Base-by-base conservation (phyloP, 2,329 filamentous ascomycete species). In the Xylariaceae sp. region DNA sequence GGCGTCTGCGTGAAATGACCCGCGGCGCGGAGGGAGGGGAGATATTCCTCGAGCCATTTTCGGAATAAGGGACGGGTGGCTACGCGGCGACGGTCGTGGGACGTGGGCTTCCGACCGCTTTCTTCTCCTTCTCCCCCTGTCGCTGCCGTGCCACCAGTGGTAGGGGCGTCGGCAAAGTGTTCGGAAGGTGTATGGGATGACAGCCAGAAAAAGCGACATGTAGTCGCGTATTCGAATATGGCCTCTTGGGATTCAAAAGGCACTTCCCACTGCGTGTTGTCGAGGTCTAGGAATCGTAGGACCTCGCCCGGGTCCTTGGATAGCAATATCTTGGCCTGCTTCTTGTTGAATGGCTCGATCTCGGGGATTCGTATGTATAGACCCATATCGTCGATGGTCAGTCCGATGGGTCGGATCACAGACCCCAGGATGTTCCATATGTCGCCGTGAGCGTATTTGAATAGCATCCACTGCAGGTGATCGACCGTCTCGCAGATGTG, bases 391-490 rank as follows among this genome's bases (percentile, higher is more conserved):
- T 84, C 85, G 29, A 83, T 72, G 0, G 81, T 87, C 6, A 94
- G 77, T 1, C 88, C 88, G 37, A 83, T 79, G 0, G 78, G 79
- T 0, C 85, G 78, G 58, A 89, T 81, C 6, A 77, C 80, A 19
- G 79, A 75, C 4, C 87, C 86, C 0, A 92, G 66, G 6, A 83
- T 67, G 56, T 81, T 86, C 77, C 84, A 84, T 0, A 83, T 54
- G 62, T 92, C 88, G n/a, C 87, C 86, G 62, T 92, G 88, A 0
- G 81, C 79, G 40, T 86, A 76, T 60, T 82, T 82, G 71, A 91
- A 90, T 3, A 81, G 69, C 39, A 77, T 75, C 87, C 88, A 92
- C 32, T 76, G 73, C 58, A 80, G 76, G 51, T 69, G 62, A 11
- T 71, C 65, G 0, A 71, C 59, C 1, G 69, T 72, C 1, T 64